Percentiles rank a stretch among this genome's conserved stretches.
phyloP scores from a whole-genome alignment of 108 stramenopile genomes.

The Nannochloropsis oceanica region DNA sequence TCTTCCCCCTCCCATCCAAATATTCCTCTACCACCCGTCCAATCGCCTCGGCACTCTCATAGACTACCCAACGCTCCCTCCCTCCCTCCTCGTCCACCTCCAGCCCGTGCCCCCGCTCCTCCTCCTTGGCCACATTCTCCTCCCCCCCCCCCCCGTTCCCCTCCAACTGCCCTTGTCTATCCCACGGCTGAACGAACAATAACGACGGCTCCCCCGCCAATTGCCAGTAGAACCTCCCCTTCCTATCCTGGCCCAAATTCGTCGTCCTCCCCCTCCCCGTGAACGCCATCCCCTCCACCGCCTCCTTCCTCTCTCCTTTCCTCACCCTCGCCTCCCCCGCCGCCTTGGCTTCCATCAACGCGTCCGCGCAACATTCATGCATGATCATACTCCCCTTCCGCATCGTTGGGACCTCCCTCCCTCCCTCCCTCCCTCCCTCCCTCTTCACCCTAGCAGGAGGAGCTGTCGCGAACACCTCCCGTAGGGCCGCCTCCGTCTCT shows the following conservation, averaged over 20 bases:
- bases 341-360: neutral
- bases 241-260: neutral
- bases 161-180: neutral
- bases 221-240: neutral
- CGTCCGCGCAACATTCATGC: neutral
- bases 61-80: neutral
- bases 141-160: neutral
- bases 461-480: neutral
- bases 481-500: neutral
- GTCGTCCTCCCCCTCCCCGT: neutral
- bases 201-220: neutral
- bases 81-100: neutral
- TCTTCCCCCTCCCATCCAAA: neutral
- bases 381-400: neutral
- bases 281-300: neutral
- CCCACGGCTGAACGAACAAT: neutral
- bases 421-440: neutral
- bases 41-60: neutral
- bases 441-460: neutral
- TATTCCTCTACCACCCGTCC: neutral
- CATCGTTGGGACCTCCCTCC: neutral
- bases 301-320: neutral
- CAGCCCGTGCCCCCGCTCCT: neutral
- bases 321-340: neutral
- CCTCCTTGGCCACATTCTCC: neutral